These are phyloP conservation scores for Vaccinium macrocarpon DNA, from an alignment of 148 eudicot species.

Conservation along the genomic window DNA sequence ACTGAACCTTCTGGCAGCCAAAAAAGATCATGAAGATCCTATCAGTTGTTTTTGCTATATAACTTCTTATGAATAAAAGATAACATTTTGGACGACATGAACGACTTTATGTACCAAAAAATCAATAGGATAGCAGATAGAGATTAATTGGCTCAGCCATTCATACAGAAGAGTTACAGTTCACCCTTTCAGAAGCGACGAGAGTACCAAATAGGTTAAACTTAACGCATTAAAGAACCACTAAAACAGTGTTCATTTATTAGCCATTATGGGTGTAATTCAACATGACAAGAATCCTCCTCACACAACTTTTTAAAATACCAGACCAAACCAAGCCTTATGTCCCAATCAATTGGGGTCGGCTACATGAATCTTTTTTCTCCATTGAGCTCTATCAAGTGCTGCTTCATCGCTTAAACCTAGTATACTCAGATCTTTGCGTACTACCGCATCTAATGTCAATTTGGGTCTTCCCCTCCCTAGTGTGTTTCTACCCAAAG, in stretches of 20 bases:
- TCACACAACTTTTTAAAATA: not conserved
- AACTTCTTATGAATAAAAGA: not conserved
- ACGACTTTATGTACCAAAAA: not conserved
- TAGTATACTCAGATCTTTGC: no score
- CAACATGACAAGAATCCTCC: not conserved
- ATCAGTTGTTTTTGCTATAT: not conserved
- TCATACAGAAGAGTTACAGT: not conserved
- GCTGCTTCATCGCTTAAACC: no score
- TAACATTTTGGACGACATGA: not conserved
- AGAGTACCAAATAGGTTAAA: not conserved
- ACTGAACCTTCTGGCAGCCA: constrained; percentile 7
- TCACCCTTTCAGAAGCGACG: not conserved
- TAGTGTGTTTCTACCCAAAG: no score
- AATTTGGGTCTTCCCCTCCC: no score
- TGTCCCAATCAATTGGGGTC: no score
- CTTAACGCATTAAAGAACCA: not conserved
- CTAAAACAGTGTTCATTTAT: not conserved
- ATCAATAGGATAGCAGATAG: not conserved
- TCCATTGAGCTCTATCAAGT: no score
- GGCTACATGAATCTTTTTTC: no score
- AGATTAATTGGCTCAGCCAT: not conserved
- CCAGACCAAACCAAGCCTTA: no score
- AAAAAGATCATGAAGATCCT: not conserved
- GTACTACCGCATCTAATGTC: no score
- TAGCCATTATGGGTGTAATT: not conserved